These are phyloP conservation scores for Lepidium aucheri DNA, from an alignment of 345 rosid genomes.

Conservation along the genomic window DNA sequence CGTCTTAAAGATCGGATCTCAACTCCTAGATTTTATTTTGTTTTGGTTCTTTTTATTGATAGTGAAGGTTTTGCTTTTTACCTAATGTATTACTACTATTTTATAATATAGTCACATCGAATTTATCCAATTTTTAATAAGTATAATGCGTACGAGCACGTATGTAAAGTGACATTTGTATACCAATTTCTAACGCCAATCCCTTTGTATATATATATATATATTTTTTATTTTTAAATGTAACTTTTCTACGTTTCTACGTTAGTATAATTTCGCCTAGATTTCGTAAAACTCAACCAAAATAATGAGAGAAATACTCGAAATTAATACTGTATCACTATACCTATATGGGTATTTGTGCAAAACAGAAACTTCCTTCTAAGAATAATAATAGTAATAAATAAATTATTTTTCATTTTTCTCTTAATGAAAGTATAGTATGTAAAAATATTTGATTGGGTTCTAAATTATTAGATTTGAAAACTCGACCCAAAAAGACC, in stretches of 20 bases:
- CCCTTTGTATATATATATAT: background rate
- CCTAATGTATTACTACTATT: no score
- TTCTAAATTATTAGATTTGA: no score
- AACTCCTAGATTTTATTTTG: constrained; percentile 4
- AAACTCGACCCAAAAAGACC: no score
- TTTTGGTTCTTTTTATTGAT: background rate
- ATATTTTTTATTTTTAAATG: background rate
- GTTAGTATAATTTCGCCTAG: constrained; percentile 1
- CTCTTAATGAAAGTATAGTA: no score
- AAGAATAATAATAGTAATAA: no score
- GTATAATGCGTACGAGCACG: background rate
- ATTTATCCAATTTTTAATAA: background rate
- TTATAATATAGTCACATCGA: no score
- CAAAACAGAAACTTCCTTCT: no score
- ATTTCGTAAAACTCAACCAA: constrained; percentile 13
- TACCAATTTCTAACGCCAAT: background rate
- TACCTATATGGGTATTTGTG: constrained; percentile 6
- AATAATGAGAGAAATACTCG: background rate
- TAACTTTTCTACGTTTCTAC: constrained; percentile 17
- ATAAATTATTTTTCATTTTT: no score
- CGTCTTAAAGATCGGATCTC: constrained; percentile 13
- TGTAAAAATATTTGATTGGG: no score
- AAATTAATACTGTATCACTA: background rate
- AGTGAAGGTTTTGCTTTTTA: background rate
- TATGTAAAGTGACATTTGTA: background rate